These are phyloP conservation scores for Aspergillus fijiensis DNA, from an alignment of 2,329 filamentous ascomycete species.

Conservation along the genomic window DNA sequence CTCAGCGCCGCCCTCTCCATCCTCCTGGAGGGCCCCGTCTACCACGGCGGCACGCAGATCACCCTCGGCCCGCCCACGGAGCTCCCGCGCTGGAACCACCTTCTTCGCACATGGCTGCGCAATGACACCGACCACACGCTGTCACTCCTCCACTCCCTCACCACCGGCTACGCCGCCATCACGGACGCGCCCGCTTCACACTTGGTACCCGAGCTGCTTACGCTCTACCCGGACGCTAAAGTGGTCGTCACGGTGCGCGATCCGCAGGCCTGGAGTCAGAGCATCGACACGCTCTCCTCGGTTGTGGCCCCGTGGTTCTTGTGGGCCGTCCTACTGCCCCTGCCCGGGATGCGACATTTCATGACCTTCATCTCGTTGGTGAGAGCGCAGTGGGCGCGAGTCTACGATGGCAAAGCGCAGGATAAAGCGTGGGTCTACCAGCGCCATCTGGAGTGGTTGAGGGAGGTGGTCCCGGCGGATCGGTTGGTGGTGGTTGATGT, in stretches of 20 bases:
- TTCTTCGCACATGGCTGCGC: constrained; percentile 1
- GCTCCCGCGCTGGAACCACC: constrained; percentile 24
- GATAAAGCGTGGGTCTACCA: constrained; percentile 12
- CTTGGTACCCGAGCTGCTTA: constrained; percentile 48
- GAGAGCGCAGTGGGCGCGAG: constrained; percentile 19
- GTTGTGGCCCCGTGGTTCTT: constrained; percentile 22
- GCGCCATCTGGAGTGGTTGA: constrained; percentile 27
- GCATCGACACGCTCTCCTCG: constrained; percentile 20
- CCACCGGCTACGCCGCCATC: constrained; percentile 48
- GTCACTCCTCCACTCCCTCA: constrained; percentile 4
- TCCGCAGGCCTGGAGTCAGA: constrained; percentile 21
- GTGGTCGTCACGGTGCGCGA: constrained; percentile 45
- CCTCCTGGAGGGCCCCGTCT: constrained; percentile 50
- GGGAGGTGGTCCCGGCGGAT: constrained; percentile 29
- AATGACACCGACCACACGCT: background rate
- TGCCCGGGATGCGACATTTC: constrained; percentile 27
- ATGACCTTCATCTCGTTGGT: constrained; percentile 19
- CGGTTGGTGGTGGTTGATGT: constrained; percentile 40
- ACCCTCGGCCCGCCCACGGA: constrained; percentile 22
- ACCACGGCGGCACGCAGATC: constrained; percentile 50
- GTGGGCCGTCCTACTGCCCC: constrained; percentile 19
- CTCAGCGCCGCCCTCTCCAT: constrained; percentile 50
- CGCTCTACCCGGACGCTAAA: constrained; percentile 51
- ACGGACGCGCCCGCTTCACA: constrained; percentile 47
- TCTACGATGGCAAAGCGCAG: constrained; percentile 14